Evolutionary conservation across 345 rosid species (phyloP), one percentile per base, ranked within the genome.

Genomic region (Iberis pinnata): DNA sequence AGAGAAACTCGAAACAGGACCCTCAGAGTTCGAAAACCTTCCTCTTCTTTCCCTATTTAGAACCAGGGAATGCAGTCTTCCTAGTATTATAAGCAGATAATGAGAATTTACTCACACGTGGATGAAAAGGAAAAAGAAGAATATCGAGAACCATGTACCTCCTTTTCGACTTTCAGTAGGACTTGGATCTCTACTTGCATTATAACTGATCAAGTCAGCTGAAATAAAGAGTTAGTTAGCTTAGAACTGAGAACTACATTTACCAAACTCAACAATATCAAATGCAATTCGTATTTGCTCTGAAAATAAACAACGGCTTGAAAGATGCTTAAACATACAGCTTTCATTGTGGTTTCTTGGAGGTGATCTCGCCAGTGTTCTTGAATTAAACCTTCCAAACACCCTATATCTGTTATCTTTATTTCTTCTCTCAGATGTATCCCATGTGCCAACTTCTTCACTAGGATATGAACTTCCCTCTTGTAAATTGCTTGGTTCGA

Each of bases 1-100:
- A 42, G 86, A 75, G 56, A 51, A 58, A 53, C 58, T 71, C 15
- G 81, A 46, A 59, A 70, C 56, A 42, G 75, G 74, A 51, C 80
- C 82, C 54, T 83, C 88, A 56, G 35, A 58, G 68, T 72, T 81
- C 33, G 76, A 62, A 67, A 77, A 53, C 72, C 83, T 72, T 62
- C 93, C 95, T 73, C 85, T 78, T 70, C 74, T 87, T 67, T 82
- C 95, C 80, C 82, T 78, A 66, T 84, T 84, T 47, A 80, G 43
- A 50, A 47, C 75, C 61, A 77, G 69, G 32, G 88, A 48, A 32
- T 72, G 93, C 74, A 72, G 68, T 76, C 84, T 74, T 68, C 96
- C 96, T 90, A 66, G 53, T 16, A 52, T 57, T 53, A 50, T 60
- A 59, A 17, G 47, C 38, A 66, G 27, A 64, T 46, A 14, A 48